Conservation (phyloP, 257 asterid genomes). For the Solanum clarkiae region DNA sequence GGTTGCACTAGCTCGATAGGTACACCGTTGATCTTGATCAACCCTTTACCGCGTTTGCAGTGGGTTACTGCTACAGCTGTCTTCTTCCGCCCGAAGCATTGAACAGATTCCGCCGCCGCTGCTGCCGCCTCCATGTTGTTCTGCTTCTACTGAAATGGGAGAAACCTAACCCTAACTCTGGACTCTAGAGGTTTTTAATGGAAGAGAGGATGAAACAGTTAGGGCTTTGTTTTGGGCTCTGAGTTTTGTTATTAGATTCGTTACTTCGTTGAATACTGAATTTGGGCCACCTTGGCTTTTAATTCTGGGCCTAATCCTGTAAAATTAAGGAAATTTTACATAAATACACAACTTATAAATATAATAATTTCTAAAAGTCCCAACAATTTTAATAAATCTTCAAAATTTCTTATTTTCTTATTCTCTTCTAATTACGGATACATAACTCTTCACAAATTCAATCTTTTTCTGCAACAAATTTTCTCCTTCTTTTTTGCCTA, state of each 20-base stretch:
- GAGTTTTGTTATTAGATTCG: neutral
- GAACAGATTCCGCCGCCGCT: neutral
- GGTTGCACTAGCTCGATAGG: neutral
- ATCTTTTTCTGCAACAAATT: too few species aligned
- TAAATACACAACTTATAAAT: too few species aligned
- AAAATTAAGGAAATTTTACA: neutral
- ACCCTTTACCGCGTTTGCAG: neutral
- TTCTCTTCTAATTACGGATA: too few species aligned
- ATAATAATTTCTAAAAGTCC: too few species aligned
- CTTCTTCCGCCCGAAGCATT: neutral
- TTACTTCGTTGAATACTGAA: neutral
- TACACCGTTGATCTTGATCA: neutral
- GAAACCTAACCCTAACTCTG: neutral
- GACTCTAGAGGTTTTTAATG: neutral
- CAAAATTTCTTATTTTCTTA: too few species aligned
- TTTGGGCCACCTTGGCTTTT: neutral
- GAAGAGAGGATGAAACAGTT: neutral
- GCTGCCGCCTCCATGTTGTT: neutral
- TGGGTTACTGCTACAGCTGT: neutral
- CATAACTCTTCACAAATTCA: too few species aligned
- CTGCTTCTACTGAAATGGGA: neutral
- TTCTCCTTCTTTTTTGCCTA: too few species aligned
- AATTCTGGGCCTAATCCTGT: neutral
- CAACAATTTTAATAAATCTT: too few species aligned
- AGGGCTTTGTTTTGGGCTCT: neutral